Evolutionary conservation across 805 yeast species (phyloP), one percentile per base, ranked within the genome.

Genomic region (Myxozyma mucilagina): DNA sequence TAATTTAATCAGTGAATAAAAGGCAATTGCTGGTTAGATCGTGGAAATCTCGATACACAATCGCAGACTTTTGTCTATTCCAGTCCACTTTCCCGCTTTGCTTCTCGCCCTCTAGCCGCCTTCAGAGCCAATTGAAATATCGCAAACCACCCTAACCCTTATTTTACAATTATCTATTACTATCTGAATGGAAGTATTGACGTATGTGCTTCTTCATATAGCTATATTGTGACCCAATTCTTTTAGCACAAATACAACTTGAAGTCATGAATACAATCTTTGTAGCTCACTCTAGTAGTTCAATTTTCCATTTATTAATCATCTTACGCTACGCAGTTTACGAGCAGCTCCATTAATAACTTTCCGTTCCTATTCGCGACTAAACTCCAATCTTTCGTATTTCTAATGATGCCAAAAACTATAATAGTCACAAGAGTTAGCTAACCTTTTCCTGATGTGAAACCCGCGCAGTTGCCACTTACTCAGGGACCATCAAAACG

Each of bases 401-500:
- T 6, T 10, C 24, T 24, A 50, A 32, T 61, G 65, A 50, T 61
- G 65, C 65, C 65, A 61, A 35, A 61, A 61, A 47, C 63, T 59
- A 54, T 34, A 20, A 31, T 16, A 16, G 7, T 34, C 4, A 50
- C 4, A n/a, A 6, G 16, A 9, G 7, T 44, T 53, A 47, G 53
- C 51, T 43, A 8, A 36, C 9, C 13, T 18, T 18, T 44, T 43
- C 43, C 9, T 16, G n/a, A 6, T 14, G 14, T 9, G 5, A 8
- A 29, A 4, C 10, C 35, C 35, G n/a, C 4, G 47, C 18, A n/a
- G 20, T 18, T 10, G n/a, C 5, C 8, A 53, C 65, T 41, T 53
- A 61, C 61, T 63, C 67, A 31, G 99, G 99, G 6, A 96, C 97
- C 87, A 93, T 91, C 63, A 93, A 74, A 57, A 94, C 89, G 68